A percentile compares a stretch with the other conserved stretches of the same genome.
Conservation (phyloP, 140 eudicot genomes). For the Ambrosia hybrid region DNA sequence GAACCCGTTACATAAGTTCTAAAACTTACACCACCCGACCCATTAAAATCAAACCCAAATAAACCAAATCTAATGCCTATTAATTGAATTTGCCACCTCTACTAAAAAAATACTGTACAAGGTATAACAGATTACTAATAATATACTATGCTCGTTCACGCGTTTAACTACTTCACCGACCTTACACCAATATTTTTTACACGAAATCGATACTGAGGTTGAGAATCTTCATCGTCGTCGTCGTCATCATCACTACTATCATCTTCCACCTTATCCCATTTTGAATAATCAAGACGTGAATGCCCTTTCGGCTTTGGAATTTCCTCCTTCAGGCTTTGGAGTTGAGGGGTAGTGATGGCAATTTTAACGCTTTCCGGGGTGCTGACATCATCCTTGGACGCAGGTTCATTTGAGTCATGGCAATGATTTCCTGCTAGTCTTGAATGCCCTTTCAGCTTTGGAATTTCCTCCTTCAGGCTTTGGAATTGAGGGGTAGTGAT, state of each 20-base stretch:
- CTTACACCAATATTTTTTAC: constrained; percentile 79
- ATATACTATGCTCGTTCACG: constrained; percentile 1
- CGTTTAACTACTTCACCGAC: constrained; percentile 51
- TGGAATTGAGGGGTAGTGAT: constrained; percentile 20
- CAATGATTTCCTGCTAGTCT: constrained; percentile 20
- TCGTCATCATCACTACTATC: constrained; percentile 86
- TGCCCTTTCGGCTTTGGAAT: constrained; percentile 91
- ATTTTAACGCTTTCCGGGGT: constrained; percentile 25
- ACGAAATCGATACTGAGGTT: constrained; percentile 89
- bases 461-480: constrained; percentile 46
- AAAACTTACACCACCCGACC: no score
- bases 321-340: constrained; percentile 32
- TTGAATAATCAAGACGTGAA: constrained; percentile 82
- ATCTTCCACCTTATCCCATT: constrained; percentile 88
- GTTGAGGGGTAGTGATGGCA: constrained; percentile 21
- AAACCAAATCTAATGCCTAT: no score
- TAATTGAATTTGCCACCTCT: background rate
- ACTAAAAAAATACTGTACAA: background rate
- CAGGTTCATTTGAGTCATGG: constrained; percentile 7
- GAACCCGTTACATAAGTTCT: background rate
- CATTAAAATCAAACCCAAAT: no score
- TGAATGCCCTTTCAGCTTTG: constrained; percentile 90
- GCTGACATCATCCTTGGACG: constrained; percentile 21
- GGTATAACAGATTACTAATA: constrained; percentile 18
- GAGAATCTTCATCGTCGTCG: constrained; percentile 61